phyloP scores from a whole-genome alignment of 2,329 filamentous ascomycete genomes.

The Botrytis squamosa region DNA sequence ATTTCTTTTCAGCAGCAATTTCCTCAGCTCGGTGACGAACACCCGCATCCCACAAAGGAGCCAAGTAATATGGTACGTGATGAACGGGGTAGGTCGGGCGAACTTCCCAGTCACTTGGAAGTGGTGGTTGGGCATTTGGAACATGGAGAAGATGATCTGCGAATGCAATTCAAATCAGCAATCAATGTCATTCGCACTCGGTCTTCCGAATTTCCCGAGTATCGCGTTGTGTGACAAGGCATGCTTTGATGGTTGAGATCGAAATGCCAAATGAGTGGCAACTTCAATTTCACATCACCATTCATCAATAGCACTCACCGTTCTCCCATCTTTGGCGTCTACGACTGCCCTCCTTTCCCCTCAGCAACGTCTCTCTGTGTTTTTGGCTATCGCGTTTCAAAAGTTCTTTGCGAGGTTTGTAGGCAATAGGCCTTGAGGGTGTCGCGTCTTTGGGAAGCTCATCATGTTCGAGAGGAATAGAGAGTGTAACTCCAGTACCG shows the following conservation, averaged over 20 bases:
- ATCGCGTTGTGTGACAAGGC: conserved; percentile 18
- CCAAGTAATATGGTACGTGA: conserved; percentile 83
- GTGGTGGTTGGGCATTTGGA: conserved; percentile 79
- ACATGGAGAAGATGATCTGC: conserved; percentile 83
- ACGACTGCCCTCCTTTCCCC: conserved; percentile 87
- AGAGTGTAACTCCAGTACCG: conserved; percentile 62
- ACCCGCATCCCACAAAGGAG: conserved; percentile 77
- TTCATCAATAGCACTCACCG: conserved; percentile 53
- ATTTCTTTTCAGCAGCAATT: conserved; percentile 44
- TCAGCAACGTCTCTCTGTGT: conserved; percentile 54
- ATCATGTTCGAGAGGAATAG: conserved; percentile 71
- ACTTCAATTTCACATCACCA: not conserved
- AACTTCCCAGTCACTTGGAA: conserved; percentile 78
- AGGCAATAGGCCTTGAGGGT: conserved; percentile 36
- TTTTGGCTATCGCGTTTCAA: conserved; percentile 60
- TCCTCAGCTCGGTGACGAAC: conserved; percentile 52
- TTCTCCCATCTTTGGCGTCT: conserved; percentile 94
- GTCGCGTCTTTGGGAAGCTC: conserved; percentile 28
- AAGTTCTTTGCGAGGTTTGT: conserved; percentile 36
- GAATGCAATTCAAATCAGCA: conserved; percentile 19
- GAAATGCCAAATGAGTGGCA: not conserved
- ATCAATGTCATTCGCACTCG: conserved; percentile 16
- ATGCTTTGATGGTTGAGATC: conserved; percentile 3
- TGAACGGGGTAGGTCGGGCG: conserved; percentile 77
- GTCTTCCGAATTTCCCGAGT: conserved; percentile 22